Percentiles rank a stretch among this genome's conserved stretches.
Conservation (phyloP, 2,329 filamentous ascomycete genomes). For the Fusarium setosum region DNA sequence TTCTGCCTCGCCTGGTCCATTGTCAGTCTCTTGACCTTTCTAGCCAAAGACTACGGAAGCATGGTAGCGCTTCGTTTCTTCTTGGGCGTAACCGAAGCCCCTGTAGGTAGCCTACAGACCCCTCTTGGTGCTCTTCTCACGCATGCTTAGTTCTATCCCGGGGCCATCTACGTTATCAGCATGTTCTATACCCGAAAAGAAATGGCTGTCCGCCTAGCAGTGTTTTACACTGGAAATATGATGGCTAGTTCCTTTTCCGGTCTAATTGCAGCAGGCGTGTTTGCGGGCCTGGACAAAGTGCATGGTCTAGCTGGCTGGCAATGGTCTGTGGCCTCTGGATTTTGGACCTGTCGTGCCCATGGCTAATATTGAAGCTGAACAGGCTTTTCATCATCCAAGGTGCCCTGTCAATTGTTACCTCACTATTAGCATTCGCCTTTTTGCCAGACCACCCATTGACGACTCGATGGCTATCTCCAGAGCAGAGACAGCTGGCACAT, state of each 20-base stretch:
- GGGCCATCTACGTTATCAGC: constrained; percentile 55
- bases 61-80: constrained; percentile 57
- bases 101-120: constrained; percentile 20
- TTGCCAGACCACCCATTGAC: constrained; percentile 52
- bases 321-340: constrained; percentile 36
- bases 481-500: constrained; percentile 55
- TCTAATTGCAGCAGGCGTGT: constrained; percentile 56
- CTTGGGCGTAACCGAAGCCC: constrained; percentile 53
- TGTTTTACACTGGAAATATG: constrained; percentile 56
- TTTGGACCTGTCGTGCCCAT: too few relatives aligned
- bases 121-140: background rate
- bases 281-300: constrained; percentile 44
- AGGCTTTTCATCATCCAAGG: constrained; percentile 47
- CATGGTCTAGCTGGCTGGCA: constrained; percentile 43
- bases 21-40: constrained; percentile 53
- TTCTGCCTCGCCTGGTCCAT: constrained; percentile 54
- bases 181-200: constrained; percentile 66
- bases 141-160: constrained; percentile 44
- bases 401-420: constrained; percentile 41
- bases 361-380: too few relatives aligned
- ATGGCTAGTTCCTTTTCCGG: constrained; percentile 53
- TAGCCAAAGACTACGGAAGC: constrained; percentile 54
- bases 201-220: constrained; percentile 53
- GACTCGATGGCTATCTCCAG: constrained; percentile 49
- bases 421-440: constrained; percentile 46